These are phyloP conservation scores for Wilcoxina mikolae DNA, from an alignment of 495 filamentous ascomycete genomes.

Conservation along the genomic window DNA sequence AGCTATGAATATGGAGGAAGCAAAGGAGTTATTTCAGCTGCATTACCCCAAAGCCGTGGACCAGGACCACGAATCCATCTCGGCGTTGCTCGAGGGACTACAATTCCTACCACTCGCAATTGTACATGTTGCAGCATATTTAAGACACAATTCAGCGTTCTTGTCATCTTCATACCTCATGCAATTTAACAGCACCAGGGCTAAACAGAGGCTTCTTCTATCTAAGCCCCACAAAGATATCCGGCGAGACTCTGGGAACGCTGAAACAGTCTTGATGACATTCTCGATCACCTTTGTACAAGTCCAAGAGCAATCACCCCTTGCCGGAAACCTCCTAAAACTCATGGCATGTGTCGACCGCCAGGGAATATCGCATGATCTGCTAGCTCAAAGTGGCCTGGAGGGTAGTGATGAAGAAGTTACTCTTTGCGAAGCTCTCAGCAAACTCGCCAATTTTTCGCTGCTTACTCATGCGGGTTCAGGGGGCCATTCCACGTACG, in stretches of 20 bases:
- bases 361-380: constrained; percentile 26
- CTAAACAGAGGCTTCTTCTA: constrained; percentile 7
- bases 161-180: background rate
- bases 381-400: background rate
- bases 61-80: constrained; percentile 9
- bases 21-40: background rate
- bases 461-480: background rate
- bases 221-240: constrained; percentile 10
- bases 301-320: constrained; percentile 24
- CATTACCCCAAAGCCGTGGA: background rate
- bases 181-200: constrained; percentile 1
- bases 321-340: constrained; percentile 24
- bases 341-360: constrained; percentile 28
- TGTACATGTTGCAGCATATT: constrained; percentile 10
- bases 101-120: constrained; percentile 16
- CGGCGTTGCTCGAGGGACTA: constrained; percentile 4
- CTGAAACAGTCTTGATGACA: constrained; percentile 32
- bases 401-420: background rate
- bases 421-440: background rate
- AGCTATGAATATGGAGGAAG: background rate
- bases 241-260: constrained; percentile 22
- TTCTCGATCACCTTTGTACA: constrained; percentile 38
- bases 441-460: constrained; percentile 2
- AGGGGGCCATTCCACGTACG: background rate
- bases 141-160: background rate